These are phyloP conservation scores for Pleurotus giganteus DNA, from an alignment of 768 basidiomycete genomes.

Conservation along the genomic window DNA sequence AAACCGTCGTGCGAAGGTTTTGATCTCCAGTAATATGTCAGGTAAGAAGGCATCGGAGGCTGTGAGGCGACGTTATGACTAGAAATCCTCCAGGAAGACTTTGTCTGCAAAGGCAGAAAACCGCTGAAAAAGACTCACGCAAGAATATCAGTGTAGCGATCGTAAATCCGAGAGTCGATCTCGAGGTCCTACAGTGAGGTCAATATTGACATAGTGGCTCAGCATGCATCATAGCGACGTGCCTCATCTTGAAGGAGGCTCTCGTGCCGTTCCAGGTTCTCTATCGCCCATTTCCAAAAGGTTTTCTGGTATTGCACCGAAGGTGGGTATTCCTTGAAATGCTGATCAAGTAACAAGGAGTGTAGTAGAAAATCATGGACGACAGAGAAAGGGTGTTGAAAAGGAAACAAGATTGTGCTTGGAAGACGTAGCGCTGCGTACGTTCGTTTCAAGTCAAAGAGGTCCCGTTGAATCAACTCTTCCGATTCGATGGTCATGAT, in stretches of 20 bases:
- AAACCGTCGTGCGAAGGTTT: not conserved
- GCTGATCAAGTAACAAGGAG: constrained; percentile 46
- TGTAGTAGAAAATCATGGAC: constrained; percentile 57
- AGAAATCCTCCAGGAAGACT: not conserved
- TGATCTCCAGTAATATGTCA: constrained; percentile 63
- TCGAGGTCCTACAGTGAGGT: constrained; percentile 45
- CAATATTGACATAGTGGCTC: constrained; percentile 2
- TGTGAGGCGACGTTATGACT: not conserved
- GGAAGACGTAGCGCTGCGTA: constrained; percentile 54
- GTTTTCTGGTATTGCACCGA: constrained; percentile 56
- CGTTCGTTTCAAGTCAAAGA: constrained; percentile 44
- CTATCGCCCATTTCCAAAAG: constrained; percentile 77
- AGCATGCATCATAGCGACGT: constrained; percentile 21
- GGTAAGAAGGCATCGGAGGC: constrained; percentile 53
- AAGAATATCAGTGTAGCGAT: constrained; percentile 53
- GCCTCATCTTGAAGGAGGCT: constrained; percentile 42
- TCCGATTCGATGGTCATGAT: not conserved
- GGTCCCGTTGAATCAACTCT: constrained; percentile 24
- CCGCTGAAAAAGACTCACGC: constrained; percentile 28
- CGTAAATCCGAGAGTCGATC: constrained; percentile 65
- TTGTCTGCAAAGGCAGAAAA: not conserved
- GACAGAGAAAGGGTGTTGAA: constrained; percentile 28
- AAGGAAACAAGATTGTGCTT: constrained; percentile 40
- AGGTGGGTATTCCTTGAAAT: constrained; percentile 60
- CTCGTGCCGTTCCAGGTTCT: constrained; percentile 41